Evolutionary conservation across 306 rosid species (phyloP).

Genomic region (Aeschynomene evenia): DNA sequence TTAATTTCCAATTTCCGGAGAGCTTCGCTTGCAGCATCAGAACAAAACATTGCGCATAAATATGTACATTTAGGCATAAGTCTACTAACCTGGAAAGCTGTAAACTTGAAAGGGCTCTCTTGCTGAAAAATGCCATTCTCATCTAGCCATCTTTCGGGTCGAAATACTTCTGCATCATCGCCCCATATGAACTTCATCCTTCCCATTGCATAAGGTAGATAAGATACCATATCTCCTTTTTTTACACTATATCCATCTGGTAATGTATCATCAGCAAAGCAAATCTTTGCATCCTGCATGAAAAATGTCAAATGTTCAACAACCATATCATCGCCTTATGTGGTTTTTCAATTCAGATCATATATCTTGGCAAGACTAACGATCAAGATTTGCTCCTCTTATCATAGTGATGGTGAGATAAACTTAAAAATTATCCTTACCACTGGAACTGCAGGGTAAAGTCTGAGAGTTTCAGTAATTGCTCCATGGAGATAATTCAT

Average conservation of each 20-base stretch:
- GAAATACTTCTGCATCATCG: slow-evolving; percentile 68
- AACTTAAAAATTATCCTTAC: slow-evolving; percentile 41
- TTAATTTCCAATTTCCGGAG: background rate
- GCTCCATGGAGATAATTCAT: slow-evolving; percentile 77
- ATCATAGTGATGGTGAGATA: background rate
- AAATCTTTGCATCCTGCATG: slow-evolving; percentile 65
- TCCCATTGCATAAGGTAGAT: slow-evolving; percentile 89
- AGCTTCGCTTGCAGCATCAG: background rate
- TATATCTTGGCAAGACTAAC: background rate
- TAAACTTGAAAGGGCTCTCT: slow-evolving; percentile 70
- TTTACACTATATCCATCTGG: slow-evolving; percentile 69
- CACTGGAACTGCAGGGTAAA: slow-evolving; percentile 81
- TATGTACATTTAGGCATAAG: background rate
- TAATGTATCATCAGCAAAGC: slow-evolving; percentile 65
- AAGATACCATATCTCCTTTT: slow-evolving; percentile 58
- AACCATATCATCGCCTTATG: background rate
- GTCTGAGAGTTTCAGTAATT: slow-evolving; percentile 79
- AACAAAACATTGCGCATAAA: background rate
- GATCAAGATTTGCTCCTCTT: background rate
- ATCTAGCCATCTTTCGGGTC: slow-evolving; percentile 80
- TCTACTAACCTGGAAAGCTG: slow-evolving; percentile 72
- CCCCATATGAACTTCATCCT: slow-evolving; percentile 86
- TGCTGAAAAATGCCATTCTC: slow-evolving; percentile 54
- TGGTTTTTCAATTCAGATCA: background rate
- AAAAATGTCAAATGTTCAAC: slow-evolving; percentile 4